Conservation (phyloP, 2,329 filamentous ascomycete species). For the Pseudogymnoascus sp. region DNA sequence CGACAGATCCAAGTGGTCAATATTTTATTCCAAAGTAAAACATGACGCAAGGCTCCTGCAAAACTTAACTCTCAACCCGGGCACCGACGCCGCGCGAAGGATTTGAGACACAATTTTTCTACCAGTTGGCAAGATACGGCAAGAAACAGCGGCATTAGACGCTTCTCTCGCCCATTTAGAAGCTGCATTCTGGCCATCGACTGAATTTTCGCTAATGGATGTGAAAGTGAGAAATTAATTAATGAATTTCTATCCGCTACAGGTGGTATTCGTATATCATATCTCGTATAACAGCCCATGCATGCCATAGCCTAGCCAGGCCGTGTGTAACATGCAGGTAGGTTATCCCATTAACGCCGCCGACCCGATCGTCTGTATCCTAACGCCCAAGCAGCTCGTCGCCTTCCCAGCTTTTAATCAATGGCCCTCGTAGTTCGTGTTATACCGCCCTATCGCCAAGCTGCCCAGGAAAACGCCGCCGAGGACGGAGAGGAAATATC, state of each 20-base stretch:
- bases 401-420: background rate
- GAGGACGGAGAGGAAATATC: slow-evolving; percentile 76
- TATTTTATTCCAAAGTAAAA: background rate
- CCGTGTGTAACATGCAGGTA: background rate
- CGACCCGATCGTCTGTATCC: background rate
- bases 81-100: background rate
- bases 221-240: background rate
- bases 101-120: background rate
- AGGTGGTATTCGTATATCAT: slow-evolving; percentile 3
- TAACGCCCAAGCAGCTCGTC: background rate
- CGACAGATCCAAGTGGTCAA: background rate
- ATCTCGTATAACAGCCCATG: background rate
- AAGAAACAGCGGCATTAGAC: background rate
- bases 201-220: background rate
- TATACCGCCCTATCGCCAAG: slow-evolving; percentile 38
- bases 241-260: background rate
- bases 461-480: slow-evolving; percentile 80
- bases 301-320: background rate
- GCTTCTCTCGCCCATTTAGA: background rate
- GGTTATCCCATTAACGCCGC: slow-evolving; percentile 1
- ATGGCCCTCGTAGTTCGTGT: slow-evolving; percentile 9
- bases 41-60: background rate
- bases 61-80: background rate
- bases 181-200: background rate
- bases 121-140: background rate